Conservation (phyloP, 805 yeast species). For the Kuraishia capsulata region DNA sequence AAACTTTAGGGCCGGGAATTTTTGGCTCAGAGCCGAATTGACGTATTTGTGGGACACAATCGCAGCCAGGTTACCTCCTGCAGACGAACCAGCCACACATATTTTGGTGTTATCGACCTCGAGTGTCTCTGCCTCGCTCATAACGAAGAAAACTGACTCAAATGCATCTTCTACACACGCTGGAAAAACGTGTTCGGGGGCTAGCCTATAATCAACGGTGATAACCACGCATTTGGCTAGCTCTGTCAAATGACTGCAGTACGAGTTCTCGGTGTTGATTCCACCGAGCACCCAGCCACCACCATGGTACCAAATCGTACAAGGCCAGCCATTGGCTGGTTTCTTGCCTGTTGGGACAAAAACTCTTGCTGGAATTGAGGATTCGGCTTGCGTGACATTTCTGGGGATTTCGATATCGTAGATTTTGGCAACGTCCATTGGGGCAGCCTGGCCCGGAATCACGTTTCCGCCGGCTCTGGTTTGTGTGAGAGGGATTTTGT, state of each 20-base stretch:
- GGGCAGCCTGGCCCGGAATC: slow-evolving; percentile 28
- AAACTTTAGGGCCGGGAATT: slow-evolving; percentile 24
- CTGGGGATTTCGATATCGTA: slow-evolving; percentile 25
- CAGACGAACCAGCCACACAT: slow-evolving; percentile 37
- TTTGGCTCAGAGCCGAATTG: slow-evolving; percentile 11
- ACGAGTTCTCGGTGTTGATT: slow-evolving; percentile 30
- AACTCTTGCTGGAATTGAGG: slow-evolving; percentile 20
- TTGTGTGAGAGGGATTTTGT: slow-evolving; percentile 8
- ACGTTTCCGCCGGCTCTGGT: slow-evolving; percentile 5
- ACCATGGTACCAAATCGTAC: slow-evolving; percentile 31
- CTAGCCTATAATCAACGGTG: slow-evolving; percentile 39
- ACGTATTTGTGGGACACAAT: slow-evolving; percentile 23
- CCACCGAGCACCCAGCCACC: slow-evolving; percentile 37
- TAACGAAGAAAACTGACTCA: slow-evolving; percentile 23
- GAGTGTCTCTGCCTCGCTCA: slow-evolving; percentile 14
- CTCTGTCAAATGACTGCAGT: slow-evolving; percentile 30
- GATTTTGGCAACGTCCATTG: slow-evolving; percentile 16
- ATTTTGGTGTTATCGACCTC: slow-evolving; percentile 23
- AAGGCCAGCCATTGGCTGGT: slow-evolving; percentile 29
- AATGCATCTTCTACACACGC: slow-evolving; percentile 37
- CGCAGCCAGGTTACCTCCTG: slow-evolving; percentile 32
- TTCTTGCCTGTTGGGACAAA: slow-evolving; percentile 27
- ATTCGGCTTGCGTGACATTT: slow-evolving; percentile 16
- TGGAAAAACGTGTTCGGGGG: slow-evolving; percentile 42
- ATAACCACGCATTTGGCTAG: slow-evolving; percentile 28